Percentiles rank a stretch among this genome's conserved stretches.
These are phyloP conservation scores for Tylopilus balloui DNA, from an alignment of 768 basidiomycete genomes.

Conservation along the genomic window DNA sequence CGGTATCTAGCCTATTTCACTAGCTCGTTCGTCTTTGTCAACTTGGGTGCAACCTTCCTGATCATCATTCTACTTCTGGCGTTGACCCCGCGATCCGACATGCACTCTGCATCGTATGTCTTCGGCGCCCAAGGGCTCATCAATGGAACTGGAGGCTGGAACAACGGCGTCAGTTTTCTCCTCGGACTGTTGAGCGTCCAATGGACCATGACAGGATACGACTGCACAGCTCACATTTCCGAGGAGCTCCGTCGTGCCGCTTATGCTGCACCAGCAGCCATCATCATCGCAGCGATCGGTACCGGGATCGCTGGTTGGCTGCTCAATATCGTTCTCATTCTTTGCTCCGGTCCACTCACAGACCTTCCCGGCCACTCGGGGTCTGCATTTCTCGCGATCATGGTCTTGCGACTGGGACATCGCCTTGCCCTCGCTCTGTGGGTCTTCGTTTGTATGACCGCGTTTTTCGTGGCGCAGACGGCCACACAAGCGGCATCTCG, in stretches of 20 bases:
- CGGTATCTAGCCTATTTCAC: constrained; percentile 33
- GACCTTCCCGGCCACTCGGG: constrained; percentile 51
- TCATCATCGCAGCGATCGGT: constrained; percentile 43
- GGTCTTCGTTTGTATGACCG: constrained; percentile 58
- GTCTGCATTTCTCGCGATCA: constrained; percentile 54
- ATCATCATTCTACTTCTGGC: constrained; percentile 42
- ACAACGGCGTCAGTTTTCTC: constrained; percentile 40
- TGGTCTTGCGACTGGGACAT: constrained; percentile 50
- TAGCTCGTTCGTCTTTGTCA: constrained; percentile 42
- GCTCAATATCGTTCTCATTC: constrained; percentile 58
- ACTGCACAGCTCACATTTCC: constrained; percentile 24
- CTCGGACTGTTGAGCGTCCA: constrained; percentile 46
- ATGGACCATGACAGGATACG: constrained; percentile 41
- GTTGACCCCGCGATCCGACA: constrained; percentile 43
- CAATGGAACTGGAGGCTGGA: constrained; percentile 42
- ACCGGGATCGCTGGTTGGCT: constrained; percentile 55
- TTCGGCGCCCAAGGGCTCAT: constrained; percentile 44
- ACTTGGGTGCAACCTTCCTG: constrained; percentile 39
- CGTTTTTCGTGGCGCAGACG: constrained; percentile 52
- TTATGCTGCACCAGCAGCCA: constrained; percentile 42
- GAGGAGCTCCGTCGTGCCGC: constrained; percentile 54
- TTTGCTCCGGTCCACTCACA: constrained; percentile 50
- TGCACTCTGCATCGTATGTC: constrained; percentile 55
- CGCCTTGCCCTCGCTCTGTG: constrained; percentile 49
- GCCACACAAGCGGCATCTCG: constrained; percentile 53